These are phyloP conservation scores for Closterium sp. DNA, from an alignment of 139 green algal species.

Conservation along the genomic window DNA sequence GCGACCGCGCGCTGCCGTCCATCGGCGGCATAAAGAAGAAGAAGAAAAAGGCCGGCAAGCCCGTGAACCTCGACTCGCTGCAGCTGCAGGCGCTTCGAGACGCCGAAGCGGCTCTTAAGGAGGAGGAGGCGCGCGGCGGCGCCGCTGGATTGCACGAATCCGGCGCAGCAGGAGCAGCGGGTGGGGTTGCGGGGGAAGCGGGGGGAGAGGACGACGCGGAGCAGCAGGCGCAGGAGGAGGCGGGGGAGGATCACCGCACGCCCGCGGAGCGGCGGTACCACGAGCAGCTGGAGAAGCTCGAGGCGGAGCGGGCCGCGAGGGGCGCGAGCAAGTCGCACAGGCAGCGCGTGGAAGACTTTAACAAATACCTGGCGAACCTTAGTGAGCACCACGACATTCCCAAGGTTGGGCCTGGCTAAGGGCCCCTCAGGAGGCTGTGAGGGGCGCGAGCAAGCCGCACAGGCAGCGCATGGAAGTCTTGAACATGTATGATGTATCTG, in stretches of 20 bases:
- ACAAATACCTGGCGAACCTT: constrained; percentile 57
- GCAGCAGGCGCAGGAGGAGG: constrained; percentile 14
- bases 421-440: neutral
- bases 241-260: constrained; percentile 42
- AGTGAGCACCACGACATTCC: constrained; percentile 60
- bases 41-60: constrained; percentile 48
- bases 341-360: constrained; percentile 56
- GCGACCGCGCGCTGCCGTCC: constrained; percentile 8
- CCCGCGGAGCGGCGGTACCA: constrained; percentile 54
- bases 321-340: constrained; percentile 48
- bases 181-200: neutral
- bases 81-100: constrained; percentile 22
- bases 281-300: constrained; percentile 42
- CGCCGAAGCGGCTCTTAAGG: constrained; percentile 12
- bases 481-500: neutral
- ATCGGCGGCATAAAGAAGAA: constrained; percentile 54
- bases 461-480: neutral
- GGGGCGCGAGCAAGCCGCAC: neutral
- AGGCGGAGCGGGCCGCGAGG: constrained; percentile 36
- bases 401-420: constrained; percentile 55
- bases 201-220: constrained; percentile 6
- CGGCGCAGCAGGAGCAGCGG: neutral
- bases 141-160: neutral
- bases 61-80: constrained; percentile 10
- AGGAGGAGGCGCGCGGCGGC: constrained; percentile 6